Evolutionary conservation across 225 moss, liverwort and hornwort genomes (phyloP).

Genomic region (Bryoerythrophyllum caledonicum): DNA sequence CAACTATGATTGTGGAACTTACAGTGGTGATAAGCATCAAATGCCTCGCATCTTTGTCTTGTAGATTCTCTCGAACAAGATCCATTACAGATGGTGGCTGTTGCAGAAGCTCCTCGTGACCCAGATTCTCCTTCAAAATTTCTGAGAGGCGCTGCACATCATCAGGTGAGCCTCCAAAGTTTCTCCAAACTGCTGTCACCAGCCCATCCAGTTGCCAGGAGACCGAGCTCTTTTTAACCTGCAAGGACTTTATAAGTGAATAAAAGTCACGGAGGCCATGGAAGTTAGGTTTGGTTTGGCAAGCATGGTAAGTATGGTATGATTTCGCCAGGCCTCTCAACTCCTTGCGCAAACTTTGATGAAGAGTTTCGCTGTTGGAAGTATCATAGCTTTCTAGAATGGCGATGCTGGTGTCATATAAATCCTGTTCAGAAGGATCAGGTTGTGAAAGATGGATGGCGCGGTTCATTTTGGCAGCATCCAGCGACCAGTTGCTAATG

Average conservation of each 20-base stretch:
- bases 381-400: slow-evolving; percentile 50
- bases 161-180: slow-evolving; percentile 62
- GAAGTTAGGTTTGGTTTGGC: slow-evolving; percentile 55
- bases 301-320: slow-evolving; percentile 47
- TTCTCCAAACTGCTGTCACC: slow-evolving; percentile 51
- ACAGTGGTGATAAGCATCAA: slow-evolving; percentile 66
- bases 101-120: slow-evolving; percentile 47
- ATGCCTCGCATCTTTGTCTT: slow-evolving; percentile 63
- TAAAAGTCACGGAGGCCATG: slow-evolving; percentile 71
- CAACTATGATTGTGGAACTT: neutral
- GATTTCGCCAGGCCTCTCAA: slow-evolving; percentile 45
- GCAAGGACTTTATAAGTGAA: slow-evolving; percentile 57
- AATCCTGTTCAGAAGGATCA: slow-evolving; percentile 52
- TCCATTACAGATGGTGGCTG: slow-evolving; percentile 56
- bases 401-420: slow-evolving; percentile 57
- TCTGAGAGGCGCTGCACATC: slow-evolving; percentile 48
- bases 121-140: slow-evolving; percentile 49
- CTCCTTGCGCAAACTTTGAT: slow-evolving; percentile 26
- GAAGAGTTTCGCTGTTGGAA: slow-evolving; percentile 26
- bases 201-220: slow-evolving; percentile 48
- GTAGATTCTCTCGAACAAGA: slow-evolving; percentile 54
- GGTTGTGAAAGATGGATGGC: slow-evolving; percentile 71
- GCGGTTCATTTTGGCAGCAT: slow-evolving; percentile 72
- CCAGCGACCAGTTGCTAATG: slow-evolving; percentile 72
- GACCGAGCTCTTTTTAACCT: slow-evolving; percentile 32